Conservation (phyloP, 352 stramenopile genomes). For the Globisporangium uncinulatum region DNA sequence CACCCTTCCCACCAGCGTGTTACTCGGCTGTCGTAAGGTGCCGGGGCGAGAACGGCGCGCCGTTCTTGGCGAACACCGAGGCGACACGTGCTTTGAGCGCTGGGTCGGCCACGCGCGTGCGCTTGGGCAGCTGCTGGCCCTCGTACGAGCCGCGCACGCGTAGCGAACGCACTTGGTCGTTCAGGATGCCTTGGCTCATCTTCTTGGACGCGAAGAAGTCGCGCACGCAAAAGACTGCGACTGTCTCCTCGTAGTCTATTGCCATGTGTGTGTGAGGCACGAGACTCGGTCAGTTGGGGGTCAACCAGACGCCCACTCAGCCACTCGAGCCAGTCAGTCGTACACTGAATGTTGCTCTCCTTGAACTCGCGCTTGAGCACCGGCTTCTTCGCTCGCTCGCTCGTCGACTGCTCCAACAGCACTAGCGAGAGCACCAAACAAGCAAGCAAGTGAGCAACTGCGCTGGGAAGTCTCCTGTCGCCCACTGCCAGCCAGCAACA, state of each 20-base stretch:
- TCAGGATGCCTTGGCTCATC: constrained; percentile 64
- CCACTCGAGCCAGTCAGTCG: constrained; percentile 5
- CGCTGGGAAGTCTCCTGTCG: too few species aligned
- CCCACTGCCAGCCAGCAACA: too few species aligned
- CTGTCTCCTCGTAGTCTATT: constrained; percentile 71
- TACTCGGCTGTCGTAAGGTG: constrained; percentile 8
- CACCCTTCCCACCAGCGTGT: neutral
- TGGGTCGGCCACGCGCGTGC: constrained; percentile 17
- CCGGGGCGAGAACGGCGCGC: constrained; percentile 22
- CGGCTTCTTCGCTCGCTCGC: constrained; percentile 21
- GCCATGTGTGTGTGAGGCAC: neutral
- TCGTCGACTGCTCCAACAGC: constrained; percentile 6
- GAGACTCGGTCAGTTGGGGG: neutral
- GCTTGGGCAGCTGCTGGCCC: constrained; percentile 21
- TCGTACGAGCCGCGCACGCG: constrained; percentile 41
- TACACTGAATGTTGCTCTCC: constrained; percentile 70
- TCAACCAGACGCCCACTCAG: neutral
- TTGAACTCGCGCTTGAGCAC: constrained; percentile 82
- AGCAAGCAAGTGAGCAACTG: neutral
- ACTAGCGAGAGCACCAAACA: neutral
- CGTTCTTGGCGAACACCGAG: constrained; percentile 21
- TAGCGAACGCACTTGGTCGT: constrained; percentile 60
- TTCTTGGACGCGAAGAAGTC: constrained; percentile 75
- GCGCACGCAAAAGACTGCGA: constrained; percentile 65
- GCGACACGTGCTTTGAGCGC: constrained; percentile 40